Base-by-base conservation (phyloP, 192 early-diverging fungal species). In the Rhizoclosmatium sp. region DNA sequence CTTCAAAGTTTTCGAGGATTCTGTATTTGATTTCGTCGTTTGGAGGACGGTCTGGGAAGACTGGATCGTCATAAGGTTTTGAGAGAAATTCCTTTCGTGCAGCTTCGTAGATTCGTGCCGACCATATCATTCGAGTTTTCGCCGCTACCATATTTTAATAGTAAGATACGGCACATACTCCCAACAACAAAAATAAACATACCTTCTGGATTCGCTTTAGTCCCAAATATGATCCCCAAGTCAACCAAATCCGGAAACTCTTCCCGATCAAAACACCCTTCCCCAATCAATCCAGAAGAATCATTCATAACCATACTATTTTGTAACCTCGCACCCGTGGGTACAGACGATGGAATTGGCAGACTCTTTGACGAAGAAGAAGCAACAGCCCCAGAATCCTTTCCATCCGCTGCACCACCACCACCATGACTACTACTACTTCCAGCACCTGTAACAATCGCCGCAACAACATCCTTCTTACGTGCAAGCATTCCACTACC, bases 1-100 rank as follows among this genome's bases (percentile, higher is more conserved):
- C 81, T n/a, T 84, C 78, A 62, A 84, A 84, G 42, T 80, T 84
- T 71, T 84, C 83, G 9, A 84, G 74, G 45, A 84, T 81, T 4
- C 83, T 74, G 62, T 81, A 81, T 47, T 76, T 69, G 59, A 82
- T 78, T 71, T 79, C 83, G 45, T 83, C 83, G 48, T 54, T 78
- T 23, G 81, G 75, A 44, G 61, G 68, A 3, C 59, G 68, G 14
- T 72, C 76, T 69, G 81, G 74, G 21, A 66, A 77, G 49, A 70
- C 76, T 4, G 59, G 51, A 2, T 78, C 67, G 2, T 74, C 60
- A 5, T 71, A 65, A 2, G 61, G 59, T 12, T 59, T 59, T 82
- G 83, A 87, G 4, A 56, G 16, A 2, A 61, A 75, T 40, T 82
- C 83, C 14, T 81, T 75, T 48, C 82, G 54, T 2, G 39, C 31